phyloP scores from a whole-genome alignment of 2,329 filamentous ascomycete genomes.

The Pezicula neosporulosa region DNA sequence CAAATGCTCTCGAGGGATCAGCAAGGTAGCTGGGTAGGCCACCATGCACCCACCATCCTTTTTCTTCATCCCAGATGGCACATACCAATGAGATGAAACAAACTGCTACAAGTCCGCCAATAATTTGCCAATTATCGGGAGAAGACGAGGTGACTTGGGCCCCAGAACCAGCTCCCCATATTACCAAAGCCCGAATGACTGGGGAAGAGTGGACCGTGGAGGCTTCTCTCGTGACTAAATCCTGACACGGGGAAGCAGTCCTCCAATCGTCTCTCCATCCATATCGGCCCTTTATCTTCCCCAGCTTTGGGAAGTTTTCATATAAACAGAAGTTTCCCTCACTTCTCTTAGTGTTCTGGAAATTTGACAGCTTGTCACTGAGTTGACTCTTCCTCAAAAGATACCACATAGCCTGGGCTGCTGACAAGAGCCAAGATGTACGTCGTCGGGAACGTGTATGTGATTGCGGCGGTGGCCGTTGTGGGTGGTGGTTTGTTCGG shows the following conservation, averaged over 20 bases:
- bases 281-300: background rate
- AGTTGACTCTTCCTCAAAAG: background rate
- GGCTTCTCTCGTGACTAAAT: no score
- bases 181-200: no score
- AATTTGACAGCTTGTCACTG: background rate
- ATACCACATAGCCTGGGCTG: background rate
- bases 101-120: no score
- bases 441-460: conserved; percentile 22
- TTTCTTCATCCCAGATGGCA: background rate
- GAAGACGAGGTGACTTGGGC: background rate
- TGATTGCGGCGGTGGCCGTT: conserved; percentile 28
- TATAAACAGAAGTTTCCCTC: background rate
- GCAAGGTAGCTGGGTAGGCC: conserved; percentile 1
- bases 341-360: background rate
- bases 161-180: background rate
- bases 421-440: background rate
- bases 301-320: background rate
- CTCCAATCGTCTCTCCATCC: background rate
- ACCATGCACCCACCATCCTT: no score
- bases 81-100: conserved; percentile 1
- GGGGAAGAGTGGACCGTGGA: no score
- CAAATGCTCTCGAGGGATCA: conserved; percentile 6
- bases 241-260: no score
- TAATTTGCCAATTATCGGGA: background rate
- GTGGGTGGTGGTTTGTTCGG: conserved; percentile 28